Evolutionary conservation across 2,329 filamentous ascomycete genomes (phyloP), one percentile per base, ranked within the genome.

Genomic region (Microdochium paspali): DNA sequence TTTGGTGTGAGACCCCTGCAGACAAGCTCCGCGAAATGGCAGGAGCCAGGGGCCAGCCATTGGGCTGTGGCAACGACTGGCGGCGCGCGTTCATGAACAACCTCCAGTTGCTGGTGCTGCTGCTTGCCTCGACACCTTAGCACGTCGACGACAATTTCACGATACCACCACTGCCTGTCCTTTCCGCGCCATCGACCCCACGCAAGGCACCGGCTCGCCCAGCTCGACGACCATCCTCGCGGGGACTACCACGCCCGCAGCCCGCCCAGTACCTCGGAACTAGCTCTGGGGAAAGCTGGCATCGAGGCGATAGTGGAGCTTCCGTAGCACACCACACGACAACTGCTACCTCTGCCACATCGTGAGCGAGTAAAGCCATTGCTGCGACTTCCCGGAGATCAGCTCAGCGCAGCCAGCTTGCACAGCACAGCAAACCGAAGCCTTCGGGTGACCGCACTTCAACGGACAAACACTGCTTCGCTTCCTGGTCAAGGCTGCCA

Each of bases 401-500:
- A 40, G 13, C 10, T 7, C 12, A 15, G n/a, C 6, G n/a, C n/a
- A n/a, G n/a, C n/a, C n/a, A n/a, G n/a, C n/a, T n/a, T n/a, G n/a
- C n/a, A n/a, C n/a, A n/a, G n/a, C n/a, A n/a, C n/a, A n/a, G 10
- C 6, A 7, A 15, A 21, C 15, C 20, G 3, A 18, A 20, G n/a
- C 4, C 12, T 21, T 20, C 12, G n/a, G 5, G 18, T 21, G 18
- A 4, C 15, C 12, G 13, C 7, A 28, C 26, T 13, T 13, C 26
- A 28, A 28, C 26, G 26, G 26, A 28, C 26, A 28, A 7, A 7
- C 26, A 28, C 26, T 18, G 26, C 13, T 18, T 44, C 28, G 13
- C 25, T 46, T 15, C 24, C 43, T n/a, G 44, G 47, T 51, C 23
- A 12, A 21, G 24, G 24, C 43, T 25, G n/a, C 23, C 43, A n/a